Base-by-base conservation (phyloP, 495 filamentous ascomycete genomes). In the Aspergillus nanangensis region DNA sequence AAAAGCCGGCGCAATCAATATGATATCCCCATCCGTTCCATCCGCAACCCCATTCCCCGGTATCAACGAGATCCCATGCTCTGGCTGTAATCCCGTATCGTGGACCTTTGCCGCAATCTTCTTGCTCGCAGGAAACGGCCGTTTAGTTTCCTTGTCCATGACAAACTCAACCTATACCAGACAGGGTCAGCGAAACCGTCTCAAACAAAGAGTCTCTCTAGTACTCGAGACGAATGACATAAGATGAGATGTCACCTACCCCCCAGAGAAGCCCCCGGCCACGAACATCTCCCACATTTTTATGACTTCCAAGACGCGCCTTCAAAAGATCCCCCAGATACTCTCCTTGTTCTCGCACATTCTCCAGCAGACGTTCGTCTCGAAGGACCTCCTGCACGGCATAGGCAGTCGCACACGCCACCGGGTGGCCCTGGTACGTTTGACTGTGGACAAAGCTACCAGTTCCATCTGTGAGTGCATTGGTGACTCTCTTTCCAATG, bases 1-100 rank as follows among this genome's bases (percentile, higher is more conserved):
- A 60, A 84, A 93, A 1, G 88, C 70, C 0, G 89, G 89, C 3
- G 83, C 77, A 48, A 94, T 53, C 38, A 89, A 70, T 18, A 91
- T 66, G 60, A 88, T 80, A 58, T 95, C 89, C 1, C 87, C 88
- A 23, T 59, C 65, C 29, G 70, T 55, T 0, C 86, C 86, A 58
- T 88, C 83, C 2, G 67, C 76, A 1, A 80, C 80, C 2, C 86
- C 89, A 14, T 66, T 67, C 1, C 84, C 85, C 5, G 84, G 84
- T 51, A 92, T 88, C 8, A 92, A 47, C 0, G 73, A 78, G 52
- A 94, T 78, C 9, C 72, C 72, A 47, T 85, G 74, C 17, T 78
- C 64, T 0, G 63, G 44, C 7, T 62, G 56, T 15, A 83, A 56
- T 0, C 73, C 80, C 2, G 67, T 62, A 35, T 72, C 58, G 46